A percentile compares a stretch with the other conserved stretches of the same genome.
phyloP scores from a whole-genome alignment of 495 filamentous ascomycete genomes.

The Parathielavia hyrcaniae region DNA sequence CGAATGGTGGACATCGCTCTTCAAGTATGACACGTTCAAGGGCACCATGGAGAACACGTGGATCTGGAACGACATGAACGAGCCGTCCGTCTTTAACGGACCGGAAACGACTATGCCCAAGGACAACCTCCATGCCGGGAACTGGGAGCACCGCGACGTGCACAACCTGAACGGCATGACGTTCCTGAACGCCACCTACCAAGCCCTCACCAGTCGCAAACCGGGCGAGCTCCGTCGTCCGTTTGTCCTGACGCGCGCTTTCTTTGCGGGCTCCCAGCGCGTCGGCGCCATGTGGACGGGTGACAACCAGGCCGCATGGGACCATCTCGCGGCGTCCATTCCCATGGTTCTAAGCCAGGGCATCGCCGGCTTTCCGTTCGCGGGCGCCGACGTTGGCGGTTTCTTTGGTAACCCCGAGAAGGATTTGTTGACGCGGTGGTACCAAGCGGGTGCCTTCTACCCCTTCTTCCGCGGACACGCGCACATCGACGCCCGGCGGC shows the following conservation, averaged over 20 bases:
- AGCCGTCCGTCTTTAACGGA: constrained; percentile 97
- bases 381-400: constrained; percentile 92
- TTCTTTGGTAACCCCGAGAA: constrained; percentile 96
- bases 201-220: constrained; percentile 73
- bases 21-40: constrained; percentile 80
- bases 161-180: constrained; percentile 95
- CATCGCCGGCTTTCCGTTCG: constrained; percentile 88
- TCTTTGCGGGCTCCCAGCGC: constrained; percentile 84
- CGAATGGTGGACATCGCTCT: constrained; percentile 83
- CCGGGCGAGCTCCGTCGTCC: constrained; percentile 69
- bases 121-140: constrained; percentile 83
- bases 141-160: constrained; percentile 95
- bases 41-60: constrained; percentile 76
- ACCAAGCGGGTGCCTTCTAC: constrained; percentile 94
- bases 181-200: constrained; percentile 84
- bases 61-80: constrained; percentile 99
- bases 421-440: constrained; percentile 89
- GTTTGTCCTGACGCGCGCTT: constrained; percentile 87
- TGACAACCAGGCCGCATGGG: constrained; percentile 90
- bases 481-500: constrained; percentile 88
- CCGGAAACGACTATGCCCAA: constrained; percentile 97
- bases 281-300: constrained; percentile 96
- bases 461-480: constrained; percentile 98
- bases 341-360: constrained; percentile 92
- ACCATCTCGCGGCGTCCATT: constrained; percentile 75